Evolutionary conservation across 345 rosid genomes (phyloP), one percentile per base, ranked within the genome.

Genomic region (Euclidium syriacum): DNA sequence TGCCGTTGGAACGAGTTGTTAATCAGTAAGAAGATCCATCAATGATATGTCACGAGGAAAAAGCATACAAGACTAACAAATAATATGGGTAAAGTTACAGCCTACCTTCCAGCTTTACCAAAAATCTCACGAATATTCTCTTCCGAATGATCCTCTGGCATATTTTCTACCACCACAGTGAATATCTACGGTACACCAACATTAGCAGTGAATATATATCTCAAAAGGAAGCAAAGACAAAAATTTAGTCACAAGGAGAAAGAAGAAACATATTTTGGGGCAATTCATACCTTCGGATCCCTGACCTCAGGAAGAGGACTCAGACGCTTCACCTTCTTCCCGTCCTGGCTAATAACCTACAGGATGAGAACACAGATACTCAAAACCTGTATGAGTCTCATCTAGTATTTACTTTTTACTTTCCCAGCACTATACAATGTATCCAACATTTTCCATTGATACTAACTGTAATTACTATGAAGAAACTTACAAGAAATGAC

Each of bases 151-250:
- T 89, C 91, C 60, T 76, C 85, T 11, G 98, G 98, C 72, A 92
- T 78, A 65, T 92, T 92, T 78, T 92, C 98, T 60, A 85, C 91
- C 83, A 92, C 73, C 71, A 89, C 98, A 73, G 95, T 85, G 77
- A 61, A 80, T 36, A 78, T 72, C 98, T 92, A 73, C 53, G 68
- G 79, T 6, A 38, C 39, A 23, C 43, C 15, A 55, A 20, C 10
- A 71, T 76, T 69, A 77, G 77, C 41, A 32, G 57, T 48, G 11
- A 23, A 63, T 9, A 19, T 11, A 20, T 63, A 44, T 23, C 17
- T n/a, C n/a, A n/a, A 29, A 10, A 11, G 1, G 8, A 43, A 41
- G 34, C 18, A 57, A 76, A 73, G 1, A 16, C 22, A 56, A 0
- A 25, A 30, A 52, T 4, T 33, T 8, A 16, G 30, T 53, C n/a